Evolutionary conservation across 352 stramenopile genomes (phyloP), one percentile per base, ranked within the genome.

Genomic region (Phytophthora capsici): DNA sequence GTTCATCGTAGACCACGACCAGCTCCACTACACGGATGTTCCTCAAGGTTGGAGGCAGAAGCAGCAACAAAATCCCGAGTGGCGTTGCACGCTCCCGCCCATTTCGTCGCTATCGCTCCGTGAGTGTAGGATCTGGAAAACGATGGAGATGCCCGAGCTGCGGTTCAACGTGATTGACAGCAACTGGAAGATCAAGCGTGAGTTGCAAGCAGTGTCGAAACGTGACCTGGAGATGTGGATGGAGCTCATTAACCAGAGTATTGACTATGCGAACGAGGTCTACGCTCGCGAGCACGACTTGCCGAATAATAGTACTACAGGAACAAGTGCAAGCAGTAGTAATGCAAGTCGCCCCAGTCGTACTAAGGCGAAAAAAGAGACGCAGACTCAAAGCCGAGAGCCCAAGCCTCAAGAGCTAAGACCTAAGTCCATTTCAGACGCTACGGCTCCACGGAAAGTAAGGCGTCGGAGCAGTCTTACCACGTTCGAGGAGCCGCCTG

Each of bases 61-160:
- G 19, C 62, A 68, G 38, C 52, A 72, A 34, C 57, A 60, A 37
- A 75, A 71, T 52, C 2, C 43, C 0, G 60, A 69, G 28, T 73
- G 70, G 66, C 70, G 70, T 22, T 75, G 66, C 26, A 61, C 45
- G 12, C 50, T 76, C 23, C 70, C 71, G 30, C 77, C 71, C 4
- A 78, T 84, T 25, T 90, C 85, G 32, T 90, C 82, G 43, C 58
- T 94, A 17, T 78, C 72, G 8, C 66, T 94, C 49, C 80, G 76
- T 30, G 83, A 84, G 44, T 94, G 85, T 47, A 83, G 85, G 14
- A 92, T 94, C 61, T 94, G 85, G 85, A 94, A 94, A 75, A 94
- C 86, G 8, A 90, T 83, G 80, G 86, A 94, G 62, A 94, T 94
- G 86, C 82, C 84, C 16, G 84, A 91, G 58, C 73, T 93, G 34